phyloP scores from a whole-genome alignment of 2,329 filamentous ascomycete species.

The Aspergillus clavatus region DNA sequence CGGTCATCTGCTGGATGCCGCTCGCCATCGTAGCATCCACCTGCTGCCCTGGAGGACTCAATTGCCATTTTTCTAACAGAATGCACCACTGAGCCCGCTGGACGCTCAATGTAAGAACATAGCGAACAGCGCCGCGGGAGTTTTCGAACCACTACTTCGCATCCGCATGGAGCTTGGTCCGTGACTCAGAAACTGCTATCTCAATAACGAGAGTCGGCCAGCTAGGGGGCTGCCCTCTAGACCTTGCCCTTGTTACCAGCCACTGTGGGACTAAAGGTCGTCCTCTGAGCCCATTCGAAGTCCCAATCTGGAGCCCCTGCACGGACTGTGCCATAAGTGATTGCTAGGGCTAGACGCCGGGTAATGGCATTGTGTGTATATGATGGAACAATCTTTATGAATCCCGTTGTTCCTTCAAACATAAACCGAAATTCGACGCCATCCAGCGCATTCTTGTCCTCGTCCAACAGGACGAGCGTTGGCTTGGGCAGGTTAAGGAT shows the following conservation, averaged over 20 bases:
- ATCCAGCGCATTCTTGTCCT: too few species aligned
- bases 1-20: not conserved
- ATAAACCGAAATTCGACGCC: too few species aligned
- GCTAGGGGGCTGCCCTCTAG: not conserved
- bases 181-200: not conserved
- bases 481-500: too few species aligned
- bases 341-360: too few species aligned
- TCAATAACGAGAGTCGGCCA: not conserved
- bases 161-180: not conserved
- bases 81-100: not conserved
- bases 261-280: too few species aligned
- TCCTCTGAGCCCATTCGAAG: too few species aligned
- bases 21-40: not conserved
- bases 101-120: not conserved
- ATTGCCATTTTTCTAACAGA: not conserved
- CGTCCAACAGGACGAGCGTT: too few species aligned
- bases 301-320: too few species aligned
- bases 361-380: too few species aligned
- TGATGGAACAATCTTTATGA: slow-evolving; percentile 26
- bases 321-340: too few species aligned
- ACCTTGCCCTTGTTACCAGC: too few species aligned
- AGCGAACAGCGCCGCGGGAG: not conserved
- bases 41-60: not conserved
- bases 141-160: not conserved
- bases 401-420: too few species aligned